Base-by-base conservation (phyloP, 1,284 basidiomycete species). In the Sphagnurus paluster region DNA sequence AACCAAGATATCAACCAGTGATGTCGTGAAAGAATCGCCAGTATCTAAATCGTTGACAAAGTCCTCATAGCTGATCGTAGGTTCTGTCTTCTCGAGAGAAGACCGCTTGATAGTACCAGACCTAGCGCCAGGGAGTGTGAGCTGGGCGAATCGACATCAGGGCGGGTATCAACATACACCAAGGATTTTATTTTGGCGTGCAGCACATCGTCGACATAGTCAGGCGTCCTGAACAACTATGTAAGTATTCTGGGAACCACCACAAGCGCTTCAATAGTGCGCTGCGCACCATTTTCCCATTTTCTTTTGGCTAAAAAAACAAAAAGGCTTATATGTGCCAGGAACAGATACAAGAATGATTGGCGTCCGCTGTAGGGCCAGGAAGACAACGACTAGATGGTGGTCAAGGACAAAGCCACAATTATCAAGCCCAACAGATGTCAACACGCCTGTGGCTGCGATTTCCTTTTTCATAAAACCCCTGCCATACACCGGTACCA, bases 1-100 rank as follows among this genome's bases (percentile, higher is more conserved):
- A 57, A 89, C 85, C 35, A 89, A 70, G 28, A 85, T 74, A 50
- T 88, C 86, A 44, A 87, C 65, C 33, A 88, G 58, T 1, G 82
- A 79, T 3, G 83, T 75, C 0, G 86, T 87, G 63, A 89, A 88
- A 1, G 83, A 79, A 60, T 89, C 87, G 16, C 84, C 85, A 21
- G 74, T 74, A 57, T 87, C 83, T 33, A 90, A 68, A 24, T 85
- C 80, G 54, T 83, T 76, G 21, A 87, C 80, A 54, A 90, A 89
- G 13, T 73, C 63, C 58, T 87, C 81, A 58, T 86, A 89, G 32
- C 71, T 79, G 48, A 87, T 84, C 16, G 67, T 62, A 1, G 79
- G 74, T 48, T 82, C 79, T 16, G 63, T 64, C 48, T 79, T 78
- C 56, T 86, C 84, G 25, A 83, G 69, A 46, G 70, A 74, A 33